Conservation (phyloP, 2,329 filamentous ascomycete species). For the Aspergillus proliferans region DNA sequence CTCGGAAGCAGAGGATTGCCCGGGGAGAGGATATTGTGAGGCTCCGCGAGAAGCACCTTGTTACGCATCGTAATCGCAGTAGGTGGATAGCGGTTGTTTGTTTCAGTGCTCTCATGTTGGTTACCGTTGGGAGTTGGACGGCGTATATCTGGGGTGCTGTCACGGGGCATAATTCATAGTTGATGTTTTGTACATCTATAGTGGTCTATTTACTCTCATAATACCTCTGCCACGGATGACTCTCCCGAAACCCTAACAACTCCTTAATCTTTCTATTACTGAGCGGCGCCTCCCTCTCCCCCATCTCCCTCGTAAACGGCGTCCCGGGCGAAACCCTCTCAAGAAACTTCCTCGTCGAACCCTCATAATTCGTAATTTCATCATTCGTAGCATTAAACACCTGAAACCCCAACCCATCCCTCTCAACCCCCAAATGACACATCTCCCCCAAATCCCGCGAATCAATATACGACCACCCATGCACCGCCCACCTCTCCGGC, state of each 20-base stretch:
- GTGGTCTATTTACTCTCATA: not conserved
- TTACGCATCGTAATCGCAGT: conserved; percentile 33
- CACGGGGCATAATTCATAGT: conserved; percentile 43
- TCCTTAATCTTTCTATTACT: conserved; percentile 56
- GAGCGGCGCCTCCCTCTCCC: conserved; percentile 53
- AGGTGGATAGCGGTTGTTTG: conserved; percentile 37
- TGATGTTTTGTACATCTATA: not conserved
- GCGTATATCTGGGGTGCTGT: conserved; percentile 58
- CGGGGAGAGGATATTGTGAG: conserved; percentile 39
- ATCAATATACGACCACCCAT: conserved; percentile 60
- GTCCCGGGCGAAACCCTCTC: conserved; percentile 45
- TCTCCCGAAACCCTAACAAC: conserved; percentile 54
- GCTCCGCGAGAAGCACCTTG: conserved; percentile 39
- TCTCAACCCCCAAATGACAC: conserved; percentile 49
- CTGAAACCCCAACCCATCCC: conserved; percentile 47
- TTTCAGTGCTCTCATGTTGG: conserved; percentile 39
- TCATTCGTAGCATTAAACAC: conserved; percentile 61
- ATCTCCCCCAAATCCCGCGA: conserved; percentile 58
- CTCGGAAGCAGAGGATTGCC: conserved; percentile 46
- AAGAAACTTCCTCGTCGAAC: conserved; percentile 49
- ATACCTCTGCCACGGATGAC: conserved; percentile 35
- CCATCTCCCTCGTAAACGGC: conserved; percentile 52
- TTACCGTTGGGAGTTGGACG: conserved; percentile 44
- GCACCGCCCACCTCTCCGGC: conserved; percentile 48
- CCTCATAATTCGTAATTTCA: conserved; percentile 49